Evolutionary conservation across 257 asterid species (phyloP).

Genomic region (Coffea eugenioides): DNA sequence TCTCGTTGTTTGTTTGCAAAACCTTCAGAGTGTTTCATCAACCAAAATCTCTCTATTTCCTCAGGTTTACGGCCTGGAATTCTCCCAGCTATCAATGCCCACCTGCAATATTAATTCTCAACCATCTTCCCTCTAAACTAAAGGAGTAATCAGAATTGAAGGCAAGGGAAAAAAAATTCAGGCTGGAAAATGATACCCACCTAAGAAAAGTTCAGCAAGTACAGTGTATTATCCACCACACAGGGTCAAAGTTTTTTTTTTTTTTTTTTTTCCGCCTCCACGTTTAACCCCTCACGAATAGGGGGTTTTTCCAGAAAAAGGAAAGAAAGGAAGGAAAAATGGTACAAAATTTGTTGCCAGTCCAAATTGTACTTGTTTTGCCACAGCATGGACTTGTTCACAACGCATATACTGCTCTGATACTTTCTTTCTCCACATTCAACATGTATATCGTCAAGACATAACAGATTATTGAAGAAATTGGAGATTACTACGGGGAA

Average conservation of each 20-base stretch:
- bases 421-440: not conserved
- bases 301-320: too few species aligned
- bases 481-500: not conserved
- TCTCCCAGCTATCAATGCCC: conserved; percentile 73
- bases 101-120: conserved; percentile 31
- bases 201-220: too few species aligned
- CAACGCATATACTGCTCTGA: too few species aligned
- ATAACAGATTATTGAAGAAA: not conserved
- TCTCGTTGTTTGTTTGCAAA: conserved; percentile 28
- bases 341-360: too few species aligned
- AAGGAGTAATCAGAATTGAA: too few species aligned
- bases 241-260: too few species aligned
- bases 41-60: conserved; percentile 68
- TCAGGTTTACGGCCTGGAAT: conserved; percentile 61
- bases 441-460: not conserved
- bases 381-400: too few species aligned
- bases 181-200: not conserved
- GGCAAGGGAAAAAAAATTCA: not conserved
- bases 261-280: too few species aligned
- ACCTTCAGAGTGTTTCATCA: conserved; percentile 38
- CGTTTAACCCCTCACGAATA: too few species aligned
- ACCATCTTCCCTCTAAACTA: not conserved
- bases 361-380: too few species aligned
- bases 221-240: too few species aligned
- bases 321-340: too few species aligned